These are phyloP conservation scores for Anacardium occidentale DNA, from an alignment of 345 rosid genomes.

Conservation along the genomic window DNA sequence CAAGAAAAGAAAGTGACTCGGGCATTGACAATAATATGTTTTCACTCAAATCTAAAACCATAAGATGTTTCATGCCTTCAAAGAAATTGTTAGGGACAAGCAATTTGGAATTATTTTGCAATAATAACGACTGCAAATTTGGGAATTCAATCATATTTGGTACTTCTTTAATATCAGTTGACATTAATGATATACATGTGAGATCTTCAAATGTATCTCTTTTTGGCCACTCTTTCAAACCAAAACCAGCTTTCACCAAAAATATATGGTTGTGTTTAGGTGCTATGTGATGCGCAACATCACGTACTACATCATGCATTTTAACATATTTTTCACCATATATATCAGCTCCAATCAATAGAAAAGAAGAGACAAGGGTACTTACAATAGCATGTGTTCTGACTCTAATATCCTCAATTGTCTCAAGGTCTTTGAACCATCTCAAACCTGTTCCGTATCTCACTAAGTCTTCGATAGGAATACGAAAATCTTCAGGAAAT, in stretches of 20 bases:
- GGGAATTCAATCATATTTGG: background rate
- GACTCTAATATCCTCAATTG: background rate
- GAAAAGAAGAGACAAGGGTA: background rate
- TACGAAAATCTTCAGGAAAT: background rate
- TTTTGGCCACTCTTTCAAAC: background rate
- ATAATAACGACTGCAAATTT: background rate
- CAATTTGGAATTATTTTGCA: background rate
- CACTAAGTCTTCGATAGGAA: background rate
- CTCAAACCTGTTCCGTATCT: background rate
- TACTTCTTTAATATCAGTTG: background rate
- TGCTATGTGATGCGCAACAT: background rate
- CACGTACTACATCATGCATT: background rate
- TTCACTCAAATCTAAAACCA: background rate
- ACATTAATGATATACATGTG: background rate
- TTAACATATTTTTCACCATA: background rate
- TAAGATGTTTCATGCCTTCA: constrained; percentile 11
- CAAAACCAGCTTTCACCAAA: background rate
- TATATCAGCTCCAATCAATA: background rate
- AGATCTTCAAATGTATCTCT: background rate
- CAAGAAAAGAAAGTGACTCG: too few species aligned
- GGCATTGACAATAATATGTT: too few species aligned
- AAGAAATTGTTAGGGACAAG: background rate
- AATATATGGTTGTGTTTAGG: background rate
- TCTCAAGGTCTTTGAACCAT: background rate
- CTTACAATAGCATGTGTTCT: background rate